A percentile compares a stretch with the other conserved stretches of the same genome.
Evolutionary conservation across 371 early-diverging fungal genomes (phyloP).

Genomic region (Cladochytrium tenue): DNA sequence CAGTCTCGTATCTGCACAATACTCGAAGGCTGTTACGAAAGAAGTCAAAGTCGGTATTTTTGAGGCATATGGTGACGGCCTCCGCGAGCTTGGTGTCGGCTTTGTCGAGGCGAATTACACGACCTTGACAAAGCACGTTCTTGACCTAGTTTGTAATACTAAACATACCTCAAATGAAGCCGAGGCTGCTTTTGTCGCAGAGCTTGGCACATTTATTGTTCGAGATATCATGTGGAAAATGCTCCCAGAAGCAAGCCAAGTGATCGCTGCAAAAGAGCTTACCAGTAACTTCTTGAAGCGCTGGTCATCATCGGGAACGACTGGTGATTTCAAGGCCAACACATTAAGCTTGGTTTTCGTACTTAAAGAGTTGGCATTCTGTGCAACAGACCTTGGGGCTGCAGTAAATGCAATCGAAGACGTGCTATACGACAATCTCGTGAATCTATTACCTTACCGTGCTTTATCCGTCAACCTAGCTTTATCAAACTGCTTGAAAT

Average conservation of each 20-base stretch:
- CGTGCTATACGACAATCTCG: slow-evolving; percentile 62
- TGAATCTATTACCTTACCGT: slow-evolving; percentile 67
- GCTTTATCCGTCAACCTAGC: slow-evolving; percentile 74
- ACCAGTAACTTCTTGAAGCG: slow-evolving; percentile 62
- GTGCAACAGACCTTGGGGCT: slow-evolving; percentile 78
- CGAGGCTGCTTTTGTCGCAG: slow-evolving; percentile 67
- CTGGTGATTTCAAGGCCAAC: slow-evolving; percentile 3
- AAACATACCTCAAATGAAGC: slow-evolving; percentile 29
- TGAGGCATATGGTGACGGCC: slow-evolving; percentile 76
- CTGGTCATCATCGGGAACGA: slow-evolving; percentile 37
- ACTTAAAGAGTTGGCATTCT: slow-evolving; percentile 69
- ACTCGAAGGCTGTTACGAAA: slow-evolving; percentile 60
- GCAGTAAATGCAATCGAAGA: slow-evolving; percentile 74
- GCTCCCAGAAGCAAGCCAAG: slow-evolving; percentile 80
- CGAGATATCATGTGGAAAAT: slow-evolving; percentile 74
- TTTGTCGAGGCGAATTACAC: slow-evolving; percentile 78
- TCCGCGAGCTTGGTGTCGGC: slow-evolving; percentile 69
- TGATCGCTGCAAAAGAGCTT: slow-evolving; percentile 69
- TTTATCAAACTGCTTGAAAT: slow-evolving; percentile 69
- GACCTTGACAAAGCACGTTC: slow-evolving; percentile 66
- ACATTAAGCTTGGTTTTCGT: slow-evolving; percentile 68
- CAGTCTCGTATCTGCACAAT: slow-evolving; percentile 58
- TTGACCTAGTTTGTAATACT: slow-evolving; percentile 44
- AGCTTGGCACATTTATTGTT: slow-evolving; percentile 69
- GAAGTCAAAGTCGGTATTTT: slow-evolving; percentile 79